A percentile compares a stretch with the other conserved stretches of the same genome.
Conservation (phyloP, 768 basidiomycete genomes). For the Boletus fagicola region DNA sequence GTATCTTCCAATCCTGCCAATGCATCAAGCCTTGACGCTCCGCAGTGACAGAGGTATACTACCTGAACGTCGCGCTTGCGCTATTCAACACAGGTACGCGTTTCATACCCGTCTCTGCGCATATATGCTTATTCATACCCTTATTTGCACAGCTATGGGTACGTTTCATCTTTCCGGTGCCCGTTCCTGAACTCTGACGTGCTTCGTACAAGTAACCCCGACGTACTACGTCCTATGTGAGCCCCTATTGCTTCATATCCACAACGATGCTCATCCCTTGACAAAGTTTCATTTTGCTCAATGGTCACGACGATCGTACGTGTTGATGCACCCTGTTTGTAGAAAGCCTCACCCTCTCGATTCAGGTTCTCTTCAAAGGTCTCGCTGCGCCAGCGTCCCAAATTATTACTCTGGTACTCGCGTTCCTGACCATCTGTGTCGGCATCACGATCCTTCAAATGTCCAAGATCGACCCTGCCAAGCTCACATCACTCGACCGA, state of each 20-base stretch:
- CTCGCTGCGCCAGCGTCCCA: slow-evolving; percentile 71
- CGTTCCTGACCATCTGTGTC: slow-evolving; percentile 85
- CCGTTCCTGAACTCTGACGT: slow-evolving; percentile 15
- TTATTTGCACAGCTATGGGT: slow-evolving; percentile 59
- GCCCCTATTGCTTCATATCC: slow-evolving; percentile 24
- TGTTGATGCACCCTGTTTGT: slow-evolving; percentile 8
- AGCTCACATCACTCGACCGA: slow-evolving; percentile 79
- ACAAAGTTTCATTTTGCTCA: slow-evolving; percentile 75
- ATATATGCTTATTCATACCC: slow-evolving; percentile 1
- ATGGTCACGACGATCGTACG: slow-evolving; percentile 79
- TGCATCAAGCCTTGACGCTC: slow-evolving; percentile 6
- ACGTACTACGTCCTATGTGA: slow-evolving; percentile 84
- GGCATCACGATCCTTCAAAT: slow-evolving; percentile 96
- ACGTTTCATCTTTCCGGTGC: slow-evolving; percentile 20
- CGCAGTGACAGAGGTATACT: slow-evolving; percentile 87
- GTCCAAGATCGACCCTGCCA: slow-evolving; percentile 87
- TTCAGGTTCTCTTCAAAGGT: slow-evolving; percentile 84
- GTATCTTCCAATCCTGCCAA: slow-evolving; percentile 27
- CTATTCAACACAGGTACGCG: slow-evolving; percentile 84
- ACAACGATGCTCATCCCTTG: background rate
- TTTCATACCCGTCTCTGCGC: background rate
- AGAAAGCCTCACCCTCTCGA: slow-evolving; percentile 2
- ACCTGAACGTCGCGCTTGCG: slow-evolving; percentile 93
- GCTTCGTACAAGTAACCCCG: slow-evolving; percentile 60
- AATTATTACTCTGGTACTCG: slow-evolving; percentile 90